Base-by-base conservation (phyloP, 176 grass and related monocot species). In the Oryza punctata region DNA sequence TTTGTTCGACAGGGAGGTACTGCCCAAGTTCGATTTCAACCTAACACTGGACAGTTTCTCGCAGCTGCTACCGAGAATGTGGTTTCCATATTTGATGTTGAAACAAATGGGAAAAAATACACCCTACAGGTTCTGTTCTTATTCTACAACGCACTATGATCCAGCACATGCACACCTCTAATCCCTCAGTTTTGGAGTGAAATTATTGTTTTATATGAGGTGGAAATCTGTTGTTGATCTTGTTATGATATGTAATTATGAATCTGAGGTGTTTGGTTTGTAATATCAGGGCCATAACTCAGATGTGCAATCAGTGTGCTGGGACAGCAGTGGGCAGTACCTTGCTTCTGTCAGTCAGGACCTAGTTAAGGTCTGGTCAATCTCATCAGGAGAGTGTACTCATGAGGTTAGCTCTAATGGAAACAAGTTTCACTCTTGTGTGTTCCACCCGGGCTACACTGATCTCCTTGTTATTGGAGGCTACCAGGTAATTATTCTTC, bases 391-490 rank as follows among this genome's bases (percentile, higher is more conserved):
- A 61, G 93, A 94, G 16, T 99, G 97, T 46, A 90, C 94, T 90
- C 89, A 96, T 25, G 93, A 99, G 83, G 50, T 96, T 81, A 92
- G 88, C 70, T 99, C 97, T 30, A 96, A 96, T 50, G 93, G 93
- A 67, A 98, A 94, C 90, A 96, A 96, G 75, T 99, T 99, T 57
- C 97, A 99, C 78, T 96, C 93, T n/a, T 99, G 97, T 26, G 85
- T 99, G 52, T 99, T 99, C 81, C 93, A 99, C 84, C 93, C 97
- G 28, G 92, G 69, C 75, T 96, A 94, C 74, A 52, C 80, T 41
- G 89, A 87, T 71, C 85, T 99, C 78, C 85, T 99, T 87, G 87
- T 99, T 67, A 94, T 99, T 74, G 97, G 96, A 63, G 97, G 97
- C 6, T 92, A 92, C 85, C 91, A 99, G 93, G 97, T 99, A 80